Evolutionary conservation across 495 filamentous ascomycete genomes (phyloP).

Genomic region (Penicillium simplicissimum): DNA sequence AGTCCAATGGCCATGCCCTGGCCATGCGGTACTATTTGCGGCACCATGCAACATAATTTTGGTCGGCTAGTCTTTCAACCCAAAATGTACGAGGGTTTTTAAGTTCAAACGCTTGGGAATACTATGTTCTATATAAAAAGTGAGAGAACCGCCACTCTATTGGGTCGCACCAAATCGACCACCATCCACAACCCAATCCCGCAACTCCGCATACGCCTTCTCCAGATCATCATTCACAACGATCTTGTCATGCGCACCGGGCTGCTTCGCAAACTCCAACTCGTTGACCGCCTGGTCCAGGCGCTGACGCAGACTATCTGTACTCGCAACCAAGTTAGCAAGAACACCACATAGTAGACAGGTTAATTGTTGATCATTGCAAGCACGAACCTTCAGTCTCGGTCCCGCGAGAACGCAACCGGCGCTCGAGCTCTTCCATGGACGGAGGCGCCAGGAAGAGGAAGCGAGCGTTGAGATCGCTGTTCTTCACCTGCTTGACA

Average conservation of each 20-base stretch:
- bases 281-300: conserved; percentile 78
- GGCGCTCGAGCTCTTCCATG: conserved; percentile 69
- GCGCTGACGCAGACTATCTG: conserved; percentile 62
- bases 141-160: conserved; percentile 12
- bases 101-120: conserved; percentile 3
- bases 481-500: conserved; percentile 88
- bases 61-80: neutral
- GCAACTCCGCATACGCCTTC: conserved; percentile 75
- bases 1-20: neutral
- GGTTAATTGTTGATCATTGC: neutral
- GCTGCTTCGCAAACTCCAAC: conserved; percentile 72
- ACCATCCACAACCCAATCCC: conserved; percentile 60
- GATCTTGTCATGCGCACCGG: conserved; percentile 78
- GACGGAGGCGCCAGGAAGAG: conserved; percentile 83
- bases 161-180: conserved; percentile 41
- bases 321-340: neutral
- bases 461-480: conserved; percentile 74
- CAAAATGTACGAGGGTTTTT: neutral
- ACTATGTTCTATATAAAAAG: conserved; percentile 1
- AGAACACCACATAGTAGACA: neutral
- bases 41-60: neutral
- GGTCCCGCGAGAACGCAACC: conserved; percentile 79
- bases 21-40: neutral
- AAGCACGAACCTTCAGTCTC: conserved; percentile 64
- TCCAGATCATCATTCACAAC: conserved; percentile 92